Percentiles rank a stretch among this genome's conserved stretches.
Conservation (phyloP, 2,329 filamentous ascomycete genomes). For the Paecilomyces variotii region DNA sequence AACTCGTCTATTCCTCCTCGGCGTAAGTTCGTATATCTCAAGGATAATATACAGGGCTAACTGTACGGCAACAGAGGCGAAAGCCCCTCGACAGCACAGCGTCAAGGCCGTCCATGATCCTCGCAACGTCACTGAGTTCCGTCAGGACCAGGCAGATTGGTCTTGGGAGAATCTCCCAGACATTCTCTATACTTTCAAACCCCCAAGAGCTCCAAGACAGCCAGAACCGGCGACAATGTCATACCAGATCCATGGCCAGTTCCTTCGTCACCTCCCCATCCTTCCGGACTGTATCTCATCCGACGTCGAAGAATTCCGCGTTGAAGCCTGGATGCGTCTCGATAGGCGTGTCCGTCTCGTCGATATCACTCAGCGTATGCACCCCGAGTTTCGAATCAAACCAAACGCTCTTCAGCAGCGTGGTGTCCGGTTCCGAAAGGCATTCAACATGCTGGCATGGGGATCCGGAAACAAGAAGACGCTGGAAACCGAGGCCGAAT, state of each 20-base stretch:
- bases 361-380: slow-evolving; percentile 23
- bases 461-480: slow-evolving; percentile 16
- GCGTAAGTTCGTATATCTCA: not conserved
- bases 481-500: slow-evolving; percentile 3
- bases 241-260: slow-evolving; percentile 8
- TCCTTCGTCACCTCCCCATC: slow-evolving; percentile 12
- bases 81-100: slow-evolving; percentile 9
- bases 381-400: slow-evolving; percentile 8
- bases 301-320: slow-evolving; percentile 22
- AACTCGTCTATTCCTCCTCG: no score
- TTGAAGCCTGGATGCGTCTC: slow-evolving; percentile 24
- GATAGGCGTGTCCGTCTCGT: slow-evolving; percentile 18
- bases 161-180: slow-evolving; percentile 14
- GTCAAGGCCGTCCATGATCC: slow-evolving; percentile 3
- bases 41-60: not conserved
- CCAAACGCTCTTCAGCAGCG: slow-evolving; percentile 22
- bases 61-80: not conserved
- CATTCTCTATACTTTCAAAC: slow-evolving; percentile 15
- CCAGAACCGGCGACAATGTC: not conserved
- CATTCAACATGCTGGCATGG: slow-evolving; percentile 20
- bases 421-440: slow-evolving; percentile 17
- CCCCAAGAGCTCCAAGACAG: not conserved
- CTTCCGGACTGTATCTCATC: slow-evolving; percentile 22
- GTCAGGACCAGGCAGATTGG: slow-evolving; percentile 12
- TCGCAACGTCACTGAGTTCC: slow-evolving; percentile 7